Evolutionary conservation across 352 stramenopile genomes (phyloP).

Genomic region (Blastocystis hominis): DNA sequence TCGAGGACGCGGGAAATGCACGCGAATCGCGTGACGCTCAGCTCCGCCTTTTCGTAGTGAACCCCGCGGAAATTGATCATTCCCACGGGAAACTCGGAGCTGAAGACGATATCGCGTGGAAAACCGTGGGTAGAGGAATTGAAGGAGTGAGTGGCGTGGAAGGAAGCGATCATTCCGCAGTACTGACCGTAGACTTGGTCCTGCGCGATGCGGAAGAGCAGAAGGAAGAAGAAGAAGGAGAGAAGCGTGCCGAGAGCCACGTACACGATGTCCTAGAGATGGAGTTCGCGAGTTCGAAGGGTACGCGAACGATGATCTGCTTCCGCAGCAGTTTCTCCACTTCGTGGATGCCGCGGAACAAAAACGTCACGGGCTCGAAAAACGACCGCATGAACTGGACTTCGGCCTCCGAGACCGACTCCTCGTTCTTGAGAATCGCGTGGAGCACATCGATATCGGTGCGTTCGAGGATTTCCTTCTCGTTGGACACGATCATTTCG

Average conservation of each 20-base stretch:
- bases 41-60: background rate
- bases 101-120: background rate
- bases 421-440: background rate
- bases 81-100: background rate
- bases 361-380: background rate
- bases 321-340: background rate
- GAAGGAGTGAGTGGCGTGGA: background rate
- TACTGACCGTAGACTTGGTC: slow-evolving; percentile 9
- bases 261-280: background rate
- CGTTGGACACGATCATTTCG: background rate
- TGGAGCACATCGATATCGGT: background rate
- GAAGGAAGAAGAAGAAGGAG: background rate
- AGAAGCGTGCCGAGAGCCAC: background rate
- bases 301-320: background rate
- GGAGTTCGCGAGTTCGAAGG: background rate
- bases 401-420: background rate
- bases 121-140: background rate
- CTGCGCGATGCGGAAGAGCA: background rate
- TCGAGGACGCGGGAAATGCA: background rate
- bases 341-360: slow-evolving; percentile 18
- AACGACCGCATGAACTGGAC: background rate
- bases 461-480: slow-evolving; percentile 13
- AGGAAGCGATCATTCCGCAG: background rate
- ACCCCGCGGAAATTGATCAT: background rate
- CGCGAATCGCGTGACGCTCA: background rate